A percentile compares a stretch with the other conserved stretches of the same genome.
These are phyloP conservation scores for baker's yeast (Saccharomyces cerevisiae) DNA, from an alignment of 805 yeast species.

Conservation along the genomic window DNA sequence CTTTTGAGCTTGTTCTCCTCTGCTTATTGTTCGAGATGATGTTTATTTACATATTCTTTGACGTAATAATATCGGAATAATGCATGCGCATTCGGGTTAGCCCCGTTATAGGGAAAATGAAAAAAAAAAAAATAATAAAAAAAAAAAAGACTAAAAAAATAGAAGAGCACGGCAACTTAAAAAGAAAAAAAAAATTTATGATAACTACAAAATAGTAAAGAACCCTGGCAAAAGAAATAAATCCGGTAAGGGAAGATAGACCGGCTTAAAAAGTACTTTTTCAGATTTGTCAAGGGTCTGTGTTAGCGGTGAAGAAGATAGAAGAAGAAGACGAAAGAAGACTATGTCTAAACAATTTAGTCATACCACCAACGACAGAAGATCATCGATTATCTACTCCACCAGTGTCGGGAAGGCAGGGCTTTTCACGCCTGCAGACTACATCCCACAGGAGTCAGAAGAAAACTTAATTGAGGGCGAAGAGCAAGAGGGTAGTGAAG, in stretches of 20 bases:
- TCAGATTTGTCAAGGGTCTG: background rate
- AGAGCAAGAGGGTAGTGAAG: slow-evolving; percentile 6
- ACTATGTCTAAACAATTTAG: slow-evolving; percentile 15
- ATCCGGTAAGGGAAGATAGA: background rate
- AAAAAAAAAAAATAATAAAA: background rate
- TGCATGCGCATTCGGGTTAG: background rate
- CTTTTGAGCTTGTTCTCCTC: background rate
- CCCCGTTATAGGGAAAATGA: background rate
- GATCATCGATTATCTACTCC: slow-evolving; percentile 28
- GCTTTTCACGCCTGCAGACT: slow-evolving; percentile 26
- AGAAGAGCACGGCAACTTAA: background rate
- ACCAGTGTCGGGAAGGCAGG: slow-evolving; percentile 30
- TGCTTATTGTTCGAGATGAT: background rate
- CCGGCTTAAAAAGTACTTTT: background rate
- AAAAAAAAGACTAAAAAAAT: background rate
- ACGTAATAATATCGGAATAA: background rate
- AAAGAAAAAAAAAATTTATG: background rate
- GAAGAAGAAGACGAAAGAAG: background rate
- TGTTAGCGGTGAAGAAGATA: background rate
- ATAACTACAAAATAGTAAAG: background rate
- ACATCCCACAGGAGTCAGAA: slow-evolving; percentile 10
- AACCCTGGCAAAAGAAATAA: background rate
- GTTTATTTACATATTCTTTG: background rate
- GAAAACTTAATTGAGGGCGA: slow-evolving; percentile 9
- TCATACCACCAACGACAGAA: slow-evolving; percentile 22